Conservation (phyloP, 257 asterid genomes). For the Lavandula angustifolia region DNA sequence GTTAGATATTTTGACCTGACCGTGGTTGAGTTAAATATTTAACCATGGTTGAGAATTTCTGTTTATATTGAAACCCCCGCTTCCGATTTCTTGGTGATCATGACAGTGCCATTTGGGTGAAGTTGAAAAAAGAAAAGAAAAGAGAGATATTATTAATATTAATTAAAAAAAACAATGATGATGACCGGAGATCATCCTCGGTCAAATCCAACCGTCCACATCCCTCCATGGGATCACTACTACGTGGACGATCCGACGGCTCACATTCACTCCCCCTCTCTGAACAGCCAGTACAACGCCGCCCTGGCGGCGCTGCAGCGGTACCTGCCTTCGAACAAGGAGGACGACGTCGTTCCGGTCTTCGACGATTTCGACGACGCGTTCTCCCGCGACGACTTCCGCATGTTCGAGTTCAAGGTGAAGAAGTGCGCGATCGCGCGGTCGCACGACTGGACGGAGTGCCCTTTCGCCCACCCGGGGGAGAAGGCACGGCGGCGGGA, state of each 20-base stretch:
- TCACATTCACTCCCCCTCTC: slow-evolving; percentile 40
- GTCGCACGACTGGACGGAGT: slow-evolving; percentile 94
- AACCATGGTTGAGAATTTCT: slow-evolving; percentile 46
- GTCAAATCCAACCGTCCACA: slow-evolving; percentile 61
- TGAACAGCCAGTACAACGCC: slow-evolving; percentile 30
- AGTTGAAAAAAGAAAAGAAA: neutral
- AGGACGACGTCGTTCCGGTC: slow-evolving; percentile 52
- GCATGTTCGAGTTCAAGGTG: slow-evolving; percentile 87
- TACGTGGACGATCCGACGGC: slow-evolving; percentile 44
- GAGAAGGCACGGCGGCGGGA: slow-evolving; percentile 93
- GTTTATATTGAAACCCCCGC: slow-evolving; percentile 50
- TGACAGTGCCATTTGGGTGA: slow-evolving; percentile 36
- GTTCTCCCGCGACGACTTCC: slow-evolving; percentile 78
- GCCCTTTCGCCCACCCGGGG: slow-evolving; percentile 91
- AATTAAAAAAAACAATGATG: slow-evolving; percentile 35
- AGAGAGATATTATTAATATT: too few species aligned
- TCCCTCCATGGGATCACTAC: slow-evolving; percentile 55
- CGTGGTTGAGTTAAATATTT: slow-evolving; percentile 31
- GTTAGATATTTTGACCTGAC: slow-evolving; percentile 46
- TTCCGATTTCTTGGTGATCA: slow-evolving; percentile 29
- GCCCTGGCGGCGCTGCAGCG: slow-evolving; percentile 64
- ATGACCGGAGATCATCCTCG: slow-evolving; percentile 48
- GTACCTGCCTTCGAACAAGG: slow-evolving; percentile 59
- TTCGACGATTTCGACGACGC: slow-evolving; percentile 43
- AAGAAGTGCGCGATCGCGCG: slow-evolving; percentile 65